A percentile compares a stretch with the other conserved stretches of the same genome.
Conservation (phyloP, 2,329 filamentous ascomycete genomes). For the Penicillium concentricum region DNA sequence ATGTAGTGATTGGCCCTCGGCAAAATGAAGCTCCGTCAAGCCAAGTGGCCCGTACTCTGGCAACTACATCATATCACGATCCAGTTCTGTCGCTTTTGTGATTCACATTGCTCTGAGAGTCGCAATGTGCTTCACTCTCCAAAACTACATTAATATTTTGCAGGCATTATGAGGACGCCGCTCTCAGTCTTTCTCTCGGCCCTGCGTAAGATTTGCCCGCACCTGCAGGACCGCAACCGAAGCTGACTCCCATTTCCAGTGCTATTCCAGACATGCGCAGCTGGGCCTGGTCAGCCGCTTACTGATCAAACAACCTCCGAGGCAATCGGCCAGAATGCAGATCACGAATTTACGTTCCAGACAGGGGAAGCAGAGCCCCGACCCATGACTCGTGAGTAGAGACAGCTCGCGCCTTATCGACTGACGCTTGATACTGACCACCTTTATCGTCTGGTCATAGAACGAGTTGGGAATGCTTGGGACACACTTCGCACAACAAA, state of each 20-base stretch:
- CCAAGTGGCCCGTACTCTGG: slow-evolving; percentile 37
- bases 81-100: slow-evolving; percentile 1
- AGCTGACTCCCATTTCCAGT: slow-evolving; percentile 31
- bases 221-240: slow-evolving; percentile 1
- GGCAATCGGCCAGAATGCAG: slow-evolving; percentile 18
- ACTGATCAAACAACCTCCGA: slow-evolving; percentile 18
- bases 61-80: slow-evolving; percentile 21
- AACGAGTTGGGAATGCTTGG: slow-evolving; percentile 34
- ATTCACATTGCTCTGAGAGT: slow-evolving; percentile 13
- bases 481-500: slow-evolving; percentile 31
- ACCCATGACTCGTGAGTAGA: slow-evolving; percentile 32
- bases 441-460: slow-evolving; percentile 18
- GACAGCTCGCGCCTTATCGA: neutral
- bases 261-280: slow-evolving; percentile 31
- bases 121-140: slow-evolving; percentile 37
- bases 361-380: slow-evolving; percentile 16
- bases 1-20: slow-evolving; percentile 27
- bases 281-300: slow-evolving; percentile 25
- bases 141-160: slow-evolving; percentile 16
- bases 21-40: slow-evolving; percentile 39
- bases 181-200: slow-evolving; percentile 35
- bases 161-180: slow-evolving; percentile 38
- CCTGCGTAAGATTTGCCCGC: slow-evolving; percentile 31
- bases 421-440: slow-evolving; percentile 5
- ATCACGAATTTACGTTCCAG: slow-evolving; percentile 23